Conservation (phyloP, 2,329 filamentous ascomycete genomes). For the Leptodontidium sp. region DNA sequence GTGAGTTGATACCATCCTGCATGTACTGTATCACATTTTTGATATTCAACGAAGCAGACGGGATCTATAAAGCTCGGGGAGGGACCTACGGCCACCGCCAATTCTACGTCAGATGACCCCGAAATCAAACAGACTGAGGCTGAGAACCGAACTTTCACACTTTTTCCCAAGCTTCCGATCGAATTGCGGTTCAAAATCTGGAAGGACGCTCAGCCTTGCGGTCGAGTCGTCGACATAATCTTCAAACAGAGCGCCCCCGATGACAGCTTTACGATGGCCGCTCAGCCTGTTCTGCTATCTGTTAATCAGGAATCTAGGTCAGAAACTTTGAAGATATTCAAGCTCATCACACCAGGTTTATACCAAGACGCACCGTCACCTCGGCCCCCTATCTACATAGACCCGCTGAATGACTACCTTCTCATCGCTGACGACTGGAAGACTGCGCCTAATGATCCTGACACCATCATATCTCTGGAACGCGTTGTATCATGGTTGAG, state of each 20-base stretch:
- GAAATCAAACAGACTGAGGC: neutral
- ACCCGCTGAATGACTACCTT: neutral
- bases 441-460: neutral
- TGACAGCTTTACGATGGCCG: neutral
- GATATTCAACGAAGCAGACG: too few relatives aligned
- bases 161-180: constrained; percentile 3
- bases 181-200: constrained; percentile 6
- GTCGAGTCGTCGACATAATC: neutral
- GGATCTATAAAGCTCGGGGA: too few relatives aligned
- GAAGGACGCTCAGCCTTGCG: neutral
- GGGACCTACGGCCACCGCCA: neutral
- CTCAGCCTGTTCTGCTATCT: neutral
- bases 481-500: neutral
- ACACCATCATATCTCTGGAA: neutral
- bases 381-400: constrained; percentile 1
- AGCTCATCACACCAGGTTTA: neutral
- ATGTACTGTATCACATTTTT: too few relatives aligned
- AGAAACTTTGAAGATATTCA: constrained; percentile 5
- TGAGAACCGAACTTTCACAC: neutral
- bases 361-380: neutral
- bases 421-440: neutral
- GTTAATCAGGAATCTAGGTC: constrained; percentile 10
- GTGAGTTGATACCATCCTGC: too few relatives aligned
- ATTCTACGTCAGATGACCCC: neutral
- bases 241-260: neutral